These are phyloP conservation scores for Corrigiola litoralis DNA, from an alignment of 179 eudicot genomes.

Conservation along the genomic window DNA sequence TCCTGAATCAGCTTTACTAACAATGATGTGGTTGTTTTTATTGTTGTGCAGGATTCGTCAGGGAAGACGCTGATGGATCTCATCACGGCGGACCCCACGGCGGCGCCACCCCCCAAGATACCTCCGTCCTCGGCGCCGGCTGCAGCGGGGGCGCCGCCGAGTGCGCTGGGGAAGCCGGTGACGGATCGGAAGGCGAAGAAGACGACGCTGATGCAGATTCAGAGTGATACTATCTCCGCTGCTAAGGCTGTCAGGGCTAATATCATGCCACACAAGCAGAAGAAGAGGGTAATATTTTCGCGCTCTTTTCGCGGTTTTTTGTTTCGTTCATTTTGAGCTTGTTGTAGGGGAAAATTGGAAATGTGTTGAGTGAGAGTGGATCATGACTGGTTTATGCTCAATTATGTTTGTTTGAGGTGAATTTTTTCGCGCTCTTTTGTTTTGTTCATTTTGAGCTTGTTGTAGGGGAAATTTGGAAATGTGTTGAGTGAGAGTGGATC, in stretches of 20 bases:
- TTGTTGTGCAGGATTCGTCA: conserved; percentile 54
- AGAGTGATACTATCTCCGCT: conserved; percentile 90
- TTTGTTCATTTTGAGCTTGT: not conserved
- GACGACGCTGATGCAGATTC: conserved; percentile 80
- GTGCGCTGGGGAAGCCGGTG: conserved; percentile 34
- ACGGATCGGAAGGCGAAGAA: conserved; percentile 64
- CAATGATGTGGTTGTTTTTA: not conserved
- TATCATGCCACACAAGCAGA: conserved; percentile 76
- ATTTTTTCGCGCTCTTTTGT: not conserved
- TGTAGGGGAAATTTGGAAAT: not conserved
- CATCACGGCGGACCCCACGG: conserved; percentile 67
- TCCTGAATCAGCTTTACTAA: not conserved
- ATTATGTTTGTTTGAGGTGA: too few species aligned
- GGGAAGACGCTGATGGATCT: conserved; percentile 96
- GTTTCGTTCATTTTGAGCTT: not conserved
- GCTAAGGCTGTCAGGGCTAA: conserved; percentile 87
- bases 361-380: not conserved
- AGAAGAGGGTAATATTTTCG: conserved; percentile 46
- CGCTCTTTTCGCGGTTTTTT: not conserved
- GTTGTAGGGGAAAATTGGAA: not conserved
- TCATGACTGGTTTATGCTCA: too few species aligned
- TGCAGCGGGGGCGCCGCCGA: conserved; percentile 28
- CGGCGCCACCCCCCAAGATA: too few species aligned
- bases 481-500: conserved; percentile 1
- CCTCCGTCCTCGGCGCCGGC: conserved; percentile 33